Conservation (phyloP, 2,329 filamentous ascomycete species). For the Aspergillus sp. region DNA sequence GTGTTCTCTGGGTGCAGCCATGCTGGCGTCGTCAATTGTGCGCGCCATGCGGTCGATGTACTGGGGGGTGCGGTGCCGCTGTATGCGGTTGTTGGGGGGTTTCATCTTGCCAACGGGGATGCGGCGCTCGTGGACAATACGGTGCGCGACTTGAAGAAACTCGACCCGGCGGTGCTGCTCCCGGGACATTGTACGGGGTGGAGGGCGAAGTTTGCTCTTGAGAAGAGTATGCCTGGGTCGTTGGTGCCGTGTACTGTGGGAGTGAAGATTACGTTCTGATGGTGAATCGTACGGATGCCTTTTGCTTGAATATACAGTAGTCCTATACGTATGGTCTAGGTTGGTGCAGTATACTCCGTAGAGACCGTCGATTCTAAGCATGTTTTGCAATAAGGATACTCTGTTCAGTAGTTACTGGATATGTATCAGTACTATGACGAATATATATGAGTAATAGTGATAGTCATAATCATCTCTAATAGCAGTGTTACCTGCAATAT, state of each 20-base stretch:
- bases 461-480: too few relatives aligned
- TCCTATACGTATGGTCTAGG: background rate
- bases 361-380: background rate
- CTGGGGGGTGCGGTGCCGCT: constrained; percentile 38
- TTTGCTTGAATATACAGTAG: background rate
- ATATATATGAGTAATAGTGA: background rate
- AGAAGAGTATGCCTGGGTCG: constrained; percentile 50
- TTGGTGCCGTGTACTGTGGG: constrained; percentile 53
- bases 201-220: constrained; percentile 53
- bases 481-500: too few relatives aligned
- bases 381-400: background rate
- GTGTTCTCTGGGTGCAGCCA: constrained; percentile 58
- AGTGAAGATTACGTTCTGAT: constrained; percentile 38
- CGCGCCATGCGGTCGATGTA: constrained; percentile 45
- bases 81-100: constrained; percentile 53
- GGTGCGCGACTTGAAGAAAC: constrained; percentile 46
- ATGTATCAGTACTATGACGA: too few relatives aligned
- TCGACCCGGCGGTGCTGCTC: constrained; percentile 50
- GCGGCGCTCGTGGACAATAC: constrained; percentile 44
- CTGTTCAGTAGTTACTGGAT: background rate
- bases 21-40: constrained; percentile 54
- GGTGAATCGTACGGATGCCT: too few relatives aligned
- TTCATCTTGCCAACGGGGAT: constrained; percentile 51
- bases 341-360: background rate
- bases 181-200: constrained; percentile 58